Conservation (phyloP, 1,284 basidiomycete genomes). For the Ceratobasidium sp. region DNA sequence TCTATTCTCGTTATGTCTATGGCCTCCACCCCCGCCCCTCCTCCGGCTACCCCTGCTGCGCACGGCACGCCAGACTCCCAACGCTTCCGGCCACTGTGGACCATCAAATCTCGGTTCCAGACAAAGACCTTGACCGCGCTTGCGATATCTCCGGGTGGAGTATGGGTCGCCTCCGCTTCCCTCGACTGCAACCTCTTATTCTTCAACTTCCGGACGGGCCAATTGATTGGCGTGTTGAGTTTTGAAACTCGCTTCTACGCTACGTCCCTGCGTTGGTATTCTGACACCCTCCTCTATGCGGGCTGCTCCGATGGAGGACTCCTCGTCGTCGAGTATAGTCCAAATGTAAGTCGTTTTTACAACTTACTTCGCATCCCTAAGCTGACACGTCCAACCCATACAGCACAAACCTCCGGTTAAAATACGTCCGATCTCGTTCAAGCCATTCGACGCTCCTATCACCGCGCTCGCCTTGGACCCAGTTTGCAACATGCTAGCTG, state of each 20-base stretch:
- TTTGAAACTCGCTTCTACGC: neutral
- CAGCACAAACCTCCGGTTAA: constrained; percentile 2
- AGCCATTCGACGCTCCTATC: neutral
- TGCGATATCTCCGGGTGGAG: neutral
- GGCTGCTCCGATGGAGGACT: neutral
- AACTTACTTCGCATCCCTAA: neutral
- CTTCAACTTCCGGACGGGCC: neutral
- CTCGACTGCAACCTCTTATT: neutral
- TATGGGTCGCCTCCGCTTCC: neutral
- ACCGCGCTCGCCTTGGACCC: constrained; percentile 3
- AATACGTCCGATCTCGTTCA: neutral
- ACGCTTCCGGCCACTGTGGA: neutral
- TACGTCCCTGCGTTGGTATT: neutral
- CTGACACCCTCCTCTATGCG: neutral
- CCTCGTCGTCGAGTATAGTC: neutral
- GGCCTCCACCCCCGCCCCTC: no score
- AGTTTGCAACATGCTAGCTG: neutral
- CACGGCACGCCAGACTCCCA: neutral
- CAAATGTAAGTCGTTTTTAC: neutral
- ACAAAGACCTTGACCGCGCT: neutral
- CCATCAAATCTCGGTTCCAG: neutral
- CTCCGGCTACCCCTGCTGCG: neutral
- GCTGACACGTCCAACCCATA: neutral
- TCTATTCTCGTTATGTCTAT: no score
- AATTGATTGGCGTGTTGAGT: neutral